Percentiles rank a stretch among this genome's conserved stretches.
Evolutionary conservation across 768 basidiomycete species (phyloP).

Genomic region (Suillus variegatus): DNA sequence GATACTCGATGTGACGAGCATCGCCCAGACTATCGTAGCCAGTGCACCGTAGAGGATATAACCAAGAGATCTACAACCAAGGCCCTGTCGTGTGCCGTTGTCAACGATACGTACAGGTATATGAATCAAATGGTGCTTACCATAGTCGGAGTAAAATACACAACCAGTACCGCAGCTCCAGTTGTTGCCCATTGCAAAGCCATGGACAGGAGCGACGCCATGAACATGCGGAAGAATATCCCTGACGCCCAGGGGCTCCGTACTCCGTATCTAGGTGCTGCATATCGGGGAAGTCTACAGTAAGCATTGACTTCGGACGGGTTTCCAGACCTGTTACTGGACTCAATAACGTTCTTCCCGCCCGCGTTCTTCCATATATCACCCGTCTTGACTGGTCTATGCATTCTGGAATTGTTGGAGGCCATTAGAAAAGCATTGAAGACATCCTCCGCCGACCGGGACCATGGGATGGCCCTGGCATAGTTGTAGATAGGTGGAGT

Average conservation of each 20-base stretch:
- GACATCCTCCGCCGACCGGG: conserved; percentile 10
- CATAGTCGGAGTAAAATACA: conserved; percentile 27
- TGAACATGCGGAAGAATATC: conserved; percentile 17
- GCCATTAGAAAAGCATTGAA: conserved; percentile 5
- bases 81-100: conserved; percentile 15
- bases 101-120: not conserved
- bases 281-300: conserved; percentile 12
- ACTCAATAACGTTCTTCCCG: conserved; percentile 5
- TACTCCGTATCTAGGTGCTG: not conserved
- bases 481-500: conserved; percentile 29
- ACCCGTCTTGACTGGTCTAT: conserved; percentile 11
- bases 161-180: conserved; percentile 25
- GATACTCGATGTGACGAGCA: conserved; percentile 31
- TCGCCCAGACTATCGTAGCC: conserved; percentile 32
- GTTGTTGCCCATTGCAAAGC: conserved; percentile 28
- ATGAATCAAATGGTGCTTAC: conserved; percentile 5
- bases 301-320: conserved; percentile 16
- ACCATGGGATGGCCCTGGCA: conserved; percentile 23
- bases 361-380: conserved; percentile 8
- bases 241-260: conserved; percentile 19
- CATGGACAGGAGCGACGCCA: conserved; percentile 23
- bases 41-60: conserved; percentile 31
- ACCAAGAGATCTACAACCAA: conserved; percentile 36
- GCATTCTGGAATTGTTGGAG: conserved; percentile 11
- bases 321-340: conserved; percentile 11